A percentile compares a stretch with the other conserved stretches of the same genome.
Conservation (phyloP, 805 yeast genomes). For the Candida pseudoglaebosa region DNA sequence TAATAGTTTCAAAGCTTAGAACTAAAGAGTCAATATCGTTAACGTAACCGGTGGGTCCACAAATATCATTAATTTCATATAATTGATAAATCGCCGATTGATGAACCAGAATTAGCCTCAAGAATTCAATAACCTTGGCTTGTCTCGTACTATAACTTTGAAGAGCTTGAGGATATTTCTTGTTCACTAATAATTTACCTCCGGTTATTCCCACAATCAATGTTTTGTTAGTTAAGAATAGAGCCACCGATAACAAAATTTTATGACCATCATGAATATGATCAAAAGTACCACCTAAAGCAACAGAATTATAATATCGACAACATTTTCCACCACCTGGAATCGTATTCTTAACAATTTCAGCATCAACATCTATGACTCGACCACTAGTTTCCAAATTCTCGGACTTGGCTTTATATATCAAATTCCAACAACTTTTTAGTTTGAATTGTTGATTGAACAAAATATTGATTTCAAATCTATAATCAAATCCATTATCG, state of each 20-base stretch:
- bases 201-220: conserved; percentile 87
- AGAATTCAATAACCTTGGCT: conserved; percentile 43
- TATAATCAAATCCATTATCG: conserved; percentile 18
- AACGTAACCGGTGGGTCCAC: conserved; percentile 88
- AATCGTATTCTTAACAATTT: not conserved
- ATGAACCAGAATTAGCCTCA: conserved; percentile 36
- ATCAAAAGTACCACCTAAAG: conserved; percentile 97
- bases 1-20: conserved; percentile 72
- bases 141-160: conserved; percentile 56
- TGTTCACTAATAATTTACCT: conserved; percentile 63
- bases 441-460: conserved; percentile 15
- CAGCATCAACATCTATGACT: conserved; percentile 1
- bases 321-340: not conserved
- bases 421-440: not conserved
- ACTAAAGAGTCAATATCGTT: conserved; percentile 74
- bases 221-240: conserved; percentile 49
- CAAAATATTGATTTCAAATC: conserved; percentile 26
- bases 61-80: conserved; percentile 71
- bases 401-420: not conserved
- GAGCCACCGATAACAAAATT: conserved; percentile 69
- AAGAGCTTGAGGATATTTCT: conserved; percentile 64
- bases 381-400: not conserved
- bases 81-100: conserved; percentile 48
- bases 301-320: conserved; percentile 29
- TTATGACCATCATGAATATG: conserved; percentile 96